phyloP scores from a whole-genome alignment of 495 filamentous ascomycete genomes.

The Xylaria cubensis region DNA sequence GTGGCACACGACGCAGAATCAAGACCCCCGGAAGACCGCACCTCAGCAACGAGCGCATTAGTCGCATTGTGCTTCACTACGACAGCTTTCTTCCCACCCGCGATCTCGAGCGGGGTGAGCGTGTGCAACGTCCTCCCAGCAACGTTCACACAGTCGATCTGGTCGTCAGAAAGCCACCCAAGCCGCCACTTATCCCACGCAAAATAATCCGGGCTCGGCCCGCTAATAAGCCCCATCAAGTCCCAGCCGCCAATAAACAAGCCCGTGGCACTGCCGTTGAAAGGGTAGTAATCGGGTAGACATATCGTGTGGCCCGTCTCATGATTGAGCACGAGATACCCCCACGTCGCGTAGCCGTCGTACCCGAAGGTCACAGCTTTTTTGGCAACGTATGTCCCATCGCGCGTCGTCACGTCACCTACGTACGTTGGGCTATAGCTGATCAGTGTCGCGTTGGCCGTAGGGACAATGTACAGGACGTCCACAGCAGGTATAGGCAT shows the following conservation, averaged over 20 bases:
- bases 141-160: conserved; percentile 36
- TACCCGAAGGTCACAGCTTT: conserved; percentile 40
- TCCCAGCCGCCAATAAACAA: conserved; percentile 44
- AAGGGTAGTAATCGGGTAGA: conserved; percentile 42
- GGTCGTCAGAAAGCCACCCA: conserved; percentile 40
- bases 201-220: conserved; percentile 44
- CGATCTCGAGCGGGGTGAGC: too few relatives aligned
- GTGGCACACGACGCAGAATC: conserved; percentile 25
- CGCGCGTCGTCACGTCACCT: conserved; percentile 38
- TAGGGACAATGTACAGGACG: conserved; percentile 44
- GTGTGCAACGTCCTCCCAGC: conserved; percentile 32
- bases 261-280: conserved; percentile 36
- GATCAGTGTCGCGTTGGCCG: conserved; percentile 35
- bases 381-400: conserved; percentile 33
- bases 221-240: conserved; percentile 44
- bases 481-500: conserved; percentile 32
- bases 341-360: conserved; percentile 40
- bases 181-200: conserved; percentile 46
- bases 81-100: conserved; percentile 30
- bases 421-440: too few relatives aligned
- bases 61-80: conserved; percentile 29
- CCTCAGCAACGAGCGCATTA: conserved; percentile 28
- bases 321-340: conserved; percentile 40
- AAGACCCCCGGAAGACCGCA: conserved; percentile 23
- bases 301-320: conserved; percentile 46